Evolutionary conservation across 495 filamentous ascomycete species (phyloP).

Genomic region (Aspergillus avenaceus): DNA sequence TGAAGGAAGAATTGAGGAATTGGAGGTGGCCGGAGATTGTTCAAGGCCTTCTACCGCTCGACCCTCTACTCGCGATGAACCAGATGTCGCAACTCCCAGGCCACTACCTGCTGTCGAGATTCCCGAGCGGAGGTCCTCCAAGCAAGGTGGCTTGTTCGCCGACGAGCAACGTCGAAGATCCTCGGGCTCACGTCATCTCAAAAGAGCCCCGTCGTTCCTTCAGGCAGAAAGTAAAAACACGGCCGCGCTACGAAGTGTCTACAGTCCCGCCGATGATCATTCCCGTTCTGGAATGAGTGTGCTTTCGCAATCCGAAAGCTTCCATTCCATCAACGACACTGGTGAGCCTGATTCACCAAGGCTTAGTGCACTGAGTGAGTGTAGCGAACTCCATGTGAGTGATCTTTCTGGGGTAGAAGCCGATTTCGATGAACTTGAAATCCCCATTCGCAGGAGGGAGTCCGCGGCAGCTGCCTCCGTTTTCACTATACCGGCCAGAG

Average conservation of each 20-base stretch:
- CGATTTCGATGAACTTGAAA: conserved; percentile 29
- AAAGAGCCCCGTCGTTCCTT: conserved; percentile 64
- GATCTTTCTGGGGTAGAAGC: conserved; percentile 25
- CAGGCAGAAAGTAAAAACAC: conserved; percentile 58
- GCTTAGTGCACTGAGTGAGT: conserved; percentile 74
- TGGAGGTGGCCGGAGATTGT: conserved; percentile 27
- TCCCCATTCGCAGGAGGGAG: conserved; percentile 25
- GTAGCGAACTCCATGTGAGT: conserved; percentile 68
- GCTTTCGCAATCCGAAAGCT: conserved; percentile 36
- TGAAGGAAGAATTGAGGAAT: conserved; percentile 61
- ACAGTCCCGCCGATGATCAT: conserved; percentile 47
- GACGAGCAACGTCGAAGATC: conserved; percentile 15
- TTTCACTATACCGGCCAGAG: conserved; percentile 12
- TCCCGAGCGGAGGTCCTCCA: conserved; percentile 38
- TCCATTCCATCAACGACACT: conserved; percentile 29
- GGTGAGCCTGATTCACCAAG: conserved; percentile 52
- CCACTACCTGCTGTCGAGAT: conserved; percentile 29
- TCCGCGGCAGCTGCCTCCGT: conserved; percentile 14
- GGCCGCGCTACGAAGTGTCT: conserved; percentile 61
- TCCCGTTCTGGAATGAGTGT: conserved; percentile 23
- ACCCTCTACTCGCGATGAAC: conserved; percentile 19
- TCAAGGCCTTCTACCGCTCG: conserved; percentile 25
- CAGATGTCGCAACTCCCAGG: conserved; percentile 25
- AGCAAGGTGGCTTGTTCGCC: conserved; percentile 13
- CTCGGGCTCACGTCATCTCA: conserved; percentile 26